A percentile compares a stretch with the other conserved stretches of the same genome.
phyloP scores from a whole-genome alignment of 306 rosid genomes.

The Acacia acuminata region DNA sequence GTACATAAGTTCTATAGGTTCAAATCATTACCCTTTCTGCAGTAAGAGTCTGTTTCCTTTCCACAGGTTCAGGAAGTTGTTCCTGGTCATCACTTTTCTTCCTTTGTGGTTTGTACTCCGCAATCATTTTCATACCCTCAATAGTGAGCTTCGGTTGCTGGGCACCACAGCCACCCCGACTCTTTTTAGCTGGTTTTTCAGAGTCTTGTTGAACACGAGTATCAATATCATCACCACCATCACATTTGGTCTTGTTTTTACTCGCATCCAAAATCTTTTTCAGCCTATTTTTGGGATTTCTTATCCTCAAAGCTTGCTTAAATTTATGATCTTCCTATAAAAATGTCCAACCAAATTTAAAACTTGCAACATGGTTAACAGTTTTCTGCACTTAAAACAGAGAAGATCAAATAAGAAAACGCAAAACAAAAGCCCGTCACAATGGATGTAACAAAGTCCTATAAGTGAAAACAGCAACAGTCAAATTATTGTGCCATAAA shows the following conservation, averaged over 20 bases:
- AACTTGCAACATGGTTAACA: background rate
- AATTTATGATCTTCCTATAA: conserved; percentile 87
- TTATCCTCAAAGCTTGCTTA: conserved; percentile 85
- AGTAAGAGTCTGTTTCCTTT: conserved; percentile 93
- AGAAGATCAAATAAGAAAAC: background rate
- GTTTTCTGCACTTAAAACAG: conserved; percentile 7
- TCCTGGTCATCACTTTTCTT: conserved; percentile 95
- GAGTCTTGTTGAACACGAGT: conserved; percentile 63
- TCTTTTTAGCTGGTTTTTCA: conserved; percentile 79
- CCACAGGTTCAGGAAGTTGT: conserved; percentile 97
- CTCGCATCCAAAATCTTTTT: conserved; percentile 89
- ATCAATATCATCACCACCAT: conserved; percentile 96
- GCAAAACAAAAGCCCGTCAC: conserved; percentile 19
- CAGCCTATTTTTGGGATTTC: conserved; percentile 79
- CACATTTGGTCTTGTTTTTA: conserved; percentile 90
- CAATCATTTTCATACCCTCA: conserved; percentile 92
- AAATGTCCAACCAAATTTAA: conserved; percentile 18
- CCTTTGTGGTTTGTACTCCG: conserved; percentile 88
- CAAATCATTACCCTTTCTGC: conserved; percentile 77
- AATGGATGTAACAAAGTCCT: background rate
- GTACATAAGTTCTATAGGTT: conserved; percentile 23
- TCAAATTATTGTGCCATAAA: background rate
- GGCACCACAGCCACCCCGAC: conserved; percentile 99
- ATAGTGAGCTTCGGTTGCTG: conserved; percentile 92
- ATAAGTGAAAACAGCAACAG: background rate